These are phyloP conservation scores for Apophysomyces variabilis DNA, from an alignment of 371 early-diverging fungal genomes.

Conservation along the genomic window DNA sequence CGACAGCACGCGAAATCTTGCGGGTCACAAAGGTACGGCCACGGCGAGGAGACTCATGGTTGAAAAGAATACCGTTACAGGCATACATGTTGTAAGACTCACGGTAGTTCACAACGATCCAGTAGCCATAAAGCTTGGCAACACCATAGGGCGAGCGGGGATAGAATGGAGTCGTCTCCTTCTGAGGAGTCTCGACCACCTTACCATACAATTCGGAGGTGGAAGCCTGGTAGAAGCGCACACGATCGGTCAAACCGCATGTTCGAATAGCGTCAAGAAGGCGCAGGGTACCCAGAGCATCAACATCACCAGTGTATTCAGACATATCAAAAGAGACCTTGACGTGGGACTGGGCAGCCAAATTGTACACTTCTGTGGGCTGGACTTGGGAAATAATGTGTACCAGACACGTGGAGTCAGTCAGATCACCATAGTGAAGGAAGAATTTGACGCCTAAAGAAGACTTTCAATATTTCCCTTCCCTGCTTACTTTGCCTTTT, in stretches of 20 bases:
- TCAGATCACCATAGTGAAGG: slow-evolving; percentile 87
- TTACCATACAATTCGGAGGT: slow-evolving; percentile 86
- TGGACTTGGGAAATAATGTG: slow-evolving; percentile 78
- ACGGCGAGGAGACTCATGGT: slow-evolving; percentile 87
- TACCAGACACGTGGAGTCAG: slow-evolving; percentile 82
- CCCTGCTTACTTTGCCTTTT: slow-evolving; percentile 14
- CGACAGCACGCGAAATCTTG: slow-evolving; percentile 85
- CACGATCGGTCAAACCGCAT: slow-evolving; percentile 71
- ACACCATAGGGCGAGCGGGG: slow-evolving; percentile 88
- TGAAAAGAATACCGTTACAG: slow-evolving; percentile 87
- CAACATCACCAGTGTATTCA: slow-evolving; percentile 89
- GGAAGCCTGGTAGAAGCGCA: slow-evolving; percentile 86
- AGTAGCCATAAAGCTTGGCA: slow-evolving; percentile 84
- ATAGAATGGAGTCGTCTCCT: slow-evolving; percentile 87
- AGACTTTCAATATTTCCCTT: background rate
- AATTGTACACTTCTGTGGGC: slow-evolving; percentile 83
- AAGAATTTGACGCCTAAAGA: slow-evolving; percentile 70
- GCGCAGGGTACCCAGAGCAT: slow-evolving; percentile 83
- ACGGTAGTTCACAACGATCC: slow-evolving; percentile 85
- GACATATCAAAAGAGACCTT: slow-evolving; percentile 92
- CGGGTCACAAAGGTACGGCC: slow-evolving; percentile 87
- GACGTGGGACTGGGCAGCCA: slow-evolving; percentile 83
- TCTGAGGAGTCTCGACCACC: slow-evolving; percentile 81
- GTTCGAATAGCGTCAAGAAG: slow-evolving; percentile 84
- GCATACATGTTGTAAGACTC: slow-evolving; percentile 85